Evolutionary conservation across 805 yeast genomes (phyloP).

Genomic region (Kodamaea leandrae): DNA sequence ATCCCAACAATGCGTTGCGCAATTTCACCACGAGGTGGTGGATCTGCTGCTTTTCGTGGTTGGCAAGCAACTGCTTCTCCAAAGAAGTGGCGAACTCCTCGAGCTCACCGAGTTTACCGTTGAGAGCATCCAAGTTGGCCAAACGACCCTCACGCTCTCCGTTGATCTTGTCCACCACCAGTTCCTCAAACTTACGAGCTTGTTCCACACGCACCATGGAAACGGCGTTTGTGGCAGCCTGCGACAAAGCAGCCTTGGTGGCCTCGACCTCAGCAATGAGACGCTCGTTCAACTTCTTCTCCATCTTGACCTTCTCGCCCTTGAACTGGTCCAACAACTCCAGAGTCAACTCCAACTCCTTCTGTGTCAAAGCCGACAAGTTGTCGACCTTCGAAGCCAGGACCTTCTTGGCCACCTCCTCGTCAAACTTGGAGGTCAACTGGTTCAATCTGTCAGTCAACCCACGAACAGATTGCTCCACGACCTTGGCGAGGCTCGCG

Average conservation of each 20-base stretch:
- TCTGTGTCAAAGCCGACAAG: slow-evolving; percentile 37
- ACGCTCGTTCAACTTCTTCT: slow-evolving; percentile 54
- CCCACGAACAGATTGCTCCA: slow-evolving; percentile 31
- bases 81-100: slow-evolving; percentile 50
- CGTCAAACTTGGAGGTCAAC: slow-evolving; percentile 35
- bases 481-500: slow-evolving; percentile 25
- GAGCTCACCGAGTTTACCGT: slow-evolving; percentile 51
- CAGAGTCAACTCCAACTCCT: slow-evolving; percentile 58
- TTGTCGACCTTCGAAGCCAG: slow-evolving; percentile 39
- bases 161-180: slow-evolving; percentile 54
- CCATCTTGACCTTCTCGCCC: slow-evolving; percentile 58
- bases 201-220: slow-evolving; percentile 65
- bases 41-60: slow-evolving; percentile 33
- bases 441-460: slow-evolving; percentile 32
- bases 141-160: slow-evolving; percentile 71
- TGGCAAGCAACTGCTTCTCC: slow-evolving; percentile 34
- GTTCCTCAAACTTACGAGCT: slow-evolving; percentile 61
- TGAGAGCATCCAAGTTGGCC: slow-evolving; percentile 61
- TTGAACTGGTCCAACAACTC: slow-evolving; percentile 61
- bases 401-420: slow-evolving; percentile 34
- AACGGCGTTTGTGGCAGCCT: slow-evolving; percentile 73
- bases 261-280: slow-evolving; percentile 65
- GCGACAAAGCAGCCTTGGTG: slow-evolving; percentile 58
- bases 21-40: slow-evolving; percentile 33
- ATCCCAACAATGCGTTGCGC: slow-evolving; percentile 24